Conservation (phyloP, 2,329 filamentous ascomycete genomes). For the Acrodontium crateriforme region DNA sequence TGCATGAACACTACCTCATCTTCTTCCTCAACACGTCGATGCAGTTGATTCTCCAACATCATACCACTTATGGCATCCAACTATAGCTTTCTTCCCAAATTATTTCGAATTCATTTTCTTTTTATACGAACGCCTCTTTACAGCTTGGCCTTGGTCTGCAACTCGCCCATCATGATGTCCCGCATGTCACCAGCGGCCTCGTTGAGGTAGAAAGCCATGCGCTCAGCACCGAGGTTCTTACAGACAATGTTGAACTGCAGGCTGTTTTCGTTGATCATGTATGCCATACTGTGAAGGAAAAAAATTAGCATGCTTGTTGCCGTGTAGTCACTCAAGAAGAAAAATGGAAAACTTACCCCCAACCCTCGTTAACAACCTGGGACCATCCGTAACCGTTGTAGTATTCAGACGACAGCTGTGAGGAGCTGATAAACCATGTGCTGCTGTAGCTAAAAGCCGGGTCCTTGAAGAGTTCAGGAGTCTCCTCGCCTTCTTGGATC, state of each 20-base stretch:
- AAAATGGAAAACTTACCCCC: constrained; percentile 43
- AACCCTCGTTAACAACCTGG: constrained; percentile 90
- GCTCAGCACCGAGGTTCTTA: constrained; percentile 77
- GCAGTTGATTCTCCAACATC: too few species aligned
- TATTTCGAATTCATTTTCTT: too few species aligned
- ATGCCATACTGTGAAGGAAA: constrained; percentile 52
- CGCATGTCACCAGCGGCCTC: constrained; percentile 85
- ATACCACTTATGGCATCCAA: too few species aligned
- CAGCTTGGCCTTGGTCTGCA: constrained; percentile 77
- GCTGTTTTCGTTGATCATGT: constrained; percentile 99
- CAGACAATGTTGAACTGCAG: constrained; percentile 97
- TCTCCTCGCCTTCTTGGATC: constrained; percentile 61
- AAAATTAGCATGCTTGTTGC: constrained; percentile 10
- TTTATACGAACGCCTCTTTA: too few species aligned
- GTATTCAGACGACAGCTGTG: constrained; percentile 86
- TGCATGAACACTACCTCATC: too few species aligned
- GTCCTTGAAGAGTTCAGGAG: constrained; percentile 76
- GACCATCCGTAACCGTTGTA: constrained; percentile 99
- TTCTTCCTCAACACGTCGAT: too few species aligned
- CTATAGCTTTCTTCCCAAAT: too few species aligned
- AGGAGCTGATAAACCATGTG: constrained; percentile 81
- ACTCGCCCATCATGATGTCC: constrained; percentile 67
- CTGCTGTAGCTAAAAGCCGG: constrained; percentile 70
- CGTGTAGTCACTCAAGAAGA: not conserved
- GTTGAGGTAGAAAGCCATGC: constrained; percentile 92